Base-by-base conservation (phyloP, 768 basidiomycete genomes). In the Agrocybe praecox region DNA sequence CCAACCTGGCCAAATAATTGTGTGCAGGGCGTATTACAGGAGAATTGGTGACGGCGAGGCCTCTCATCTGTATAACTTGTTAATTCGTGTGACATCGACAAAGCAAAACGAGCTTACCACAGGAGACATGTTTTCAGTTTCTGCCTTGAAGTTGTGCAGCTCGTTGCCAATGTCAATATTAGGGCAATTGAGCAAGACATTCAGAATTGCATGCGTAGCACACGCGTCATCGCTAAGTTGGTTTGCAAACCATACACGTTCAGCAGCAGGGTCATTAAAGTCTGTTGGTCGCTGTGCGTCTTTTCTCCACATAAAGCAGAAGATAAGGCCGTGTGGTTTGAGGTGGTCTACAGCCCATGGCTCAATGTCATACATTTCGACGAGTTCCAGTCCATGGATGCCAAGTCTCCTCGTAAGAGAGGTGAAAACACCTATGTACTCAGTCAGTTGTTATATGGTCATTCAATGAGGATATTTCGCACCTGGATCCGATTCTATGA, bases 201-300 rank as follows among this genome's bases (percentile, higher is more conserved):
- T 88, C 6, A 88, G 70, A 10, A 88, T 75, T 0, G 85, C 85
- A 61, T 80, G 82, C 0, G 85, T 83, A 8, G 84, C 85, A 64
- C 86, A 88, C 4, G 86, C 84, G 62, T 88, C 85, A 61, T 83
- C 80, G 68, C 80, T 84, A 22, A 88, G 76, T 66, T 88, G 86
- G 67, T 87, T 85, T 10, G 86, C 85, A 60, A 86, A 88, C 86
- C 86, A 88, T 9, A 88, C 79, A 23, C 69, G 73, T 56, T 81
- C 79, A 2, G 84, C 79, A 10, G 81, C 79, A 2, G 84, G 78
- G 64, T 85, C 81, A 24, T 78, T 71, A 59, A 82, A 80, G 62
- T 80, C 80, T 2, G 72, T 65, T 6, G 77, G 67, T 26, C 76
- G 71, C 63, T 80, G 78, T 5, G 69, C 49, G 61, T 84, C 83